These are phyloP conservation scores for Cyclostephanos invisitatus DNA, from an alignment of 108 stramenopile genomes.

Conservation along the genomic window DNA sequence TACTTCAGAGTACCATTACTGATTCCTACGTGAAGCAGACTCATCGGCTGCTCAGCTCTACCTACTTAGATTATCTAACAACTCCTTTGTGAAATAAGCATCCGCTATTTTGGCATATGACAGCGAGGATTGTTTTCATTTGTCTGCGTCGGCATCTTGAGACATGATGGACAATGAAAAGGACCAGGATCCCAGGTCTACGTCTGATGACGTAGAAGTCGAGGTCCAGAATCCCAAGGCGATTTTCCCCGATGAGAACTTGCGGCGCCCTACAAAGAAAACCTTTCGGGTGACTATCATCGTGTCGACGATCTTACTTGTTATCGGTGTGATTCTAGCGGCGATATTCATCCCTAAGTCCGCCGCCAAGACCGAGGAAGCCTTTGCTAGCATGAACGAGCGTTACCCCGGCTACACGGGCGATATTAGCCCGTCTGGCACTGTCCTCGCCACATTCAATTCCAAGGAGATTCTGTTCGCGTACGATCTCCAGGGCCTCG, in stretches of 20 bases:
- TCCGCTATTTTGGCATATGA: no score
- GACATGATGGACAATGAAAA: neutral
- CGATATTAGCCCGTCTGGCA: neutral
- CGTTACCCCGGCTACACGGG: constrained; percentile 4
- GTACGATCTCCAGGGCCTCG: neutral
- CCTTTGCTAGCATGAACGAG: neutral
- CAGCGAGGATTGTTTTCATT: no score
- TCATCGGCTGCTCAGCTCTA: no score
- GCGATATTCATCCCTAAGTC: neutral
- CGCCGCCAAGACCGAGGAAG: neutral
- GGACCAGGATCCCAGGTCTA: neutral
- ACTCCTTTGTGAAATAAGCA: no score
- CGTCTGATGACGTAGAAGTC: neutral
- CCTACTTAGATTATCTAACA: no score
- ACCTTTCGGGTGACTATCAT: neutral
- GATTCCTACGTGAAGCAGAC: no score
- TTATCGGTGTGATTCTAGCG: neutral
- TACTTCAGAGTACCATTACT: no score
- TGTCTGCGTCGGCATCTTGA: neutral
- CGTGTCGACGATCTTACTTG: neutral
- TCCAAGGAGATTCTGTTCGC: neutral
- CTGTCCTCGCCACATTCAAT: neutral
- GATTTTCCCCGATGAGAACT: neutral
- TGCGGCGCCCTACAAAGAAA: neutral
- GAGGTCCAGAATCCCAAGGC: neutral